These are phyloP conservation scores for Dujonia santamariae DNA, from an alignment of 1,139 yeast genomes.

Conservation along the genomic window DNA sequence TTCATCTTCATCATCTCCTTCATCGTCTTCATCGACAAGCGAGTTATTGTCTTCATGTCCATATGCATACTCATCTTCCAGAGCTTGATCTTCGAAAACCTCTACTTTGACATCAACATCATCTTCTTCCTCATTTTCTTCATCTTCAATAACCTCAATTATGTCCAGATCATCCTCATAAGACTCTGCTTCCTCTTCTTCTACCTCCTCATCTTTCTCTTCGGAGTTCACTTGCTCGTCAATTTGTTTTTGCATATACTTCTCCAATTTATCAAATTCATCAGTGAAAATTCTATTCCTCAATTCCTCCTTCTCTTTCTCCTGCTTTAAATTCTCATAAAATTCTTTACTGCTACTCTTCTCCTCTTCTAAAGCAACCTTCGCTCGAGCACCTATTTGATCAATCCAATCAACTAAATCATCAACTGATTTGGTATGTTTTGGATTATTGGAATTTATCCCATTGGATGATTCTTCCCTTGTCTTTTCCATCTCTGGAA, in stretches of 20 bases:
- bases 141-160: slow-evolving; percentile 12
- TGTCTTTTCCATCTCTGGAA: too few relatives aligned
- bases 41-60: not conserved
- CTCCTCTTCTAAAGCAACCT: slow-evolving; percentile 35
- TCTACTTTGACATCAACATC: not conserved
- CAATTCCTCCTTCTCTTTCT: slow-evolving; percentile 24
- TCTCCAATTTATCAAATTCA: slow-evolving; percentile 37
- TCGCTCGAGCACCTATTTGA: slow-evolving; percentile 41
- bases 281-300: slow-evolving; percentile 32
- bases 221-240: slow-evolving; percentile 12
- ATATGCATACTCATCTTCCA: not conserved
- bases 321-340: slow-evolving; percentile 26
- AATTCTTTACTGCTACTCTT: slow-evolving; percentile 34
- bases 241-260: slow-evolving; percentile 17
- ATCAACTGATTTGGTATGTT: too few relatives aligned
- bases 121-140: slow-evolving; percentile 26
- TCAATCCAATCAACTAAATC: slow-evolving; percentile 54
- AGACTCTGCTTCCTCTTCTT: slow-evolving; percentile 12
- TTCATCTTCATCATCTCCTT: slow-evolving; percentile 1
- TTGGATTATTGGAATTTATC: too few relatives aligned
- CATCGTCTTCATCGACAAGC: slow-evolving; percentile 25
- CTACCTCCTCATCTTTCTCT: slow-evolving; percentile 8
- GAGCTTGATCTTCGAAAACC: not conserved
- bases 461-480: too few relatives aligned
- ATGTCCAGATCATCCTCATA: slow-evolving; percentile 7